Percentiles rank a stretch among this genome's conserved stretches.
These are phyloP conservation scores for Hymenotorrendiella dingleyae DNA, from an alignment of 2,329 filamentous ascomycete genomes.

Conservation along the genomic window DNA sequence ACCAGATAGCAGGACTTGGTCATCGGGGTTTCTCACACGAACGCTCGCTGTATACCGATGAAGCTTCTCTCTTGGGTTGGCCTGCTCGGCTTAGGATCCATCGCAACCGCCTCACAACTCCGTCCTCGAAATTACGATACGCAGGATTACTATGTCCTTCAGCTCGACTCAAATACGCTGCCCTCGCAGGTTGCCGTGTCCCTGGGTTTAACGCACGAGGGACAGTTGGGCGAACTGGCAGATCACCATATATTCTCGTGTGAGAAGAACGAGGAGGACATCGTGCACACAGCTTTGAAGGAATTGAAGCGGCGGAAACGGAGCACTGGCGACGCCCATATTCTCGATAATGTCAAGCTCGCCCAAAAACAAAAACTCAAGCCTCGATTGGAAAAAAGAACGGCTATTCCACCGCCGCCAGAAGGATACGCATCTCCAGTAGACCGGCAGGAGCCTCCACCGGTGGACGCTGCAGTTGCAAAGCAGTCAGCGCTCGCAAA, in stretches of 20 bases:
- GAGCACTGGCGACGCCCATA: conserved; percentile 43
- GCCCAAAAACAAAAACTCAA: conserved; percentile 71
- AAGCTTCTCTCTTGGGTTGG: conserved; percentile 43
- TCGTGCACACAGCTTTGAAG: conserved; percentile 49
- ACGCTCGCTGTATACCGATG: no score
- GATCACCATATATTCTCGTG: conserved; percentile 83
- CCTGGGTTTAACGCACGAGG: conserved; percentile 75
- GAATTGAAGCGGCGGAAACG: conserved; percentile 56
- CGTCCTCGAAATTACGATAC: conserved; percentile 65
- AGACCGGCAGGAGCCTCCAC: conserved; percentile 14
- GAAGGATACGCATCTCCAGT: conserved; percentile 16
- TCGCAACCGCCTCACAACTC: conserved; percentile 40
- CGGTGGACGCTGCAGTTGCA: conserved; percentile 39
- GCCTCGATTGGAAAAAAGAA: conserved; percentile 52
- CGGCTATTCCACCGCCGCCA: conserved; percentile 22
- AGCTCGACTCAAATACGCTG: conserved; percentile 61
- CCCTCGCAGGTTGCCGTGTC: conserved; percentile 65
- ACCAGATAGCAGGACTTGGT: no score
- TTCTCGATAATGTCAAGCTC: conserved; percentile 69
- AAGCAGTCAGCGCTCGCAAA: conserved; percentile 56
- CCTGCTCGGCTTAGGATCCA: conserved; percentile 46
- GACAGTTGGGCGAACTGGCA: conserved; percentile 68
- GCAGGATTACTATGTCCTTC: conserved; percentile 90
- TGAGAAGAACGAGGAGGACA: conserved; percentile 52
- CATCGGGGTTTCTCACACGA: no score